Base-by-base conservation (phyloP, 768 basidiomycete genomes). In the Boletus huronensis region DNA sequence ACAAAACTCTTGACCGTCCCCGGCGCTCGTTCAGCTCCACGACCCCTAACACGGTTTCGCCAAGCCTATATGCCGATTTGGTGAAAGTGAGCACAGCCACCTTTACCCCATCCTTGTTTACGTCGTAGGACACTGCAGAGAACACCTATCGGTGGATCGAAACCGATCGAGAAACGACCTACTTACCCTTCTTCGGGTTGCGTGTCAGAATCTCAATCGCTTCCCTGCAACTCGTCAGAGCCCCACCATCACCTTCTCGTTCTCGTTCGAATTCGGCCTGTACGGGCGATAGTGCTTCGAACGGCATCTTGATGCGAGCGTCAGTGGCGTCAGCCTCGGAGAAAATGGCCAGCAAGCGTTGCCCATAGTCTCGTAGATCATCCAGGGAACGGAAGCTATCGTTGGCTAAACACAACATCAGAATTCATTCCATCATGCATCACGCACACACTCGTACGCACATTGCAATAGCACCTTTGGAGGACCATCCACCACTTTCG, bases 1-100 rank as follows among this genome's bases (percentile, higher is more conserved):
- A 88, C 41, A 98, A 67, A 0, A 98, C 95, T n/a, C 88, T 75
- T 14, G 87, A 79, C 35, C 82, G 72, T 6, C 87, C 79, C n/a
- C 72, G 72, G 35, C 82, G 76, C 28, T 84, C 81, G 66, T 99
- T 98, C 58, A 98, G 67, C 64, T 92, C 87, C 23, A 99, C 86
- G 0, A 95, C 85, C 3, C 95, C 96, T 42, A 86, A 73, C 23
- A 98, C 84, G 0, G 93, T 94, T 73, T 99, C 95, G 4, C 96
- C 96, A 0, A 98, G 81, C 19, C 96, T 74, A 70, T 91, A 98
- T 0, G 91, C 89, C 38, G 87, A 85, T 72, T 98, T 98, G 25
- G 90, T 84, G 59, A 99, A 90, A 0, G 94, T 97, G 14, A 99
- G 71, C 35, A 90, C 85, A 6, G 96, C 95, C 54, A 98, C 93